Evolutionary conservation across 768 basidiomycete species (phyloP).

Genomic region (Hortiboletus flavorubellus): DNA sequence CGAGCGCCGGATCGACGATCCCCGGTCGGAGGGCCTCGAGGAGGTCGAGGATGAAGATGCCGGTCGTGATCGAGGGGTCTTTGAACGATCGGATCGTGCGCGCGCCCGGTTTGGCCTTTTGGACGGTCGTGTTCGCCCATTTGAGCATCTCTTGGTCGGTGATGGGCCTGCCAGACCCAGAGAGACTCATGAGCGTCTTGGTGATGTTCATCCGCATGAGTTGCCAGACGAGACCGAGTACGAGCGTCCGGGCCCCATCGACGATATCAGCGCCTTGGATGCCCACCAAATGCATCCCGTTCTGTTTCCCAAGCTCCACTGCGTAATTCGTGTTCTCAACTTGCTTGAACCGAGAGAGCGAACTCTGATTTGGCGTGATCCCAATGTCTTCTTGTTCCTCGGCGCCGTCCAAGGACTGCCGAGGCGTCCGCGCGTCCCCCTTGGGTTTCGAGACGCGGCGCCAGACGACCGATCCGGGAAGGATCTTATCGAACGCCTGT

Average conservation of each 20-base stretch:
- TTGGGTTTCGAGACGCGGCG: constrained; percentile 94
- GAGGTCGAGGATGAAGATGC: constrained; percentile 89
- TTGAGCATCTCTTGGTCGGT: constrained; percentile 91
- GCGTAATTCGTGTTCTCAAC: constrained; percentile 98
- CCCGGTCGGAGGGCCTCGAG: constrained; percentile 90
- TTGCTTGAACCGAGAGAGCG: constrained; percentile 91
- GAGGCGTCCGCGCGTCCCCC: constrained; percentile 40
- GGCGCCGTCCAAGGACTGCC: constrained; percentile 31
- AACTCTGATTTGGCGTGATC: constrained; percentile 78
- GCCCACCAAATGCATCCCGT: constrained; percentile 92
- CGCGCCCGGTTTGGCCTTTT: constrained; percentile 57
- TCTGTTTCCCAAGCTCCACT: constrained; percentile 89
- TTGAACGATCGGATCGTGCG: constrained; percentile 87
- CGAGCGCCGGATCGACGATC: constrained; percentile 86
- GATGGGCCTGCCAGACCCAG: constrained; percentile 73
- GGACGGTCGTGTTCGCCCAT: constrained; percentile 92
- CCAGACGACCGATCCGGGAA: constrained; percentile 92
- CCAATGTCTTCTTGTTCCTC: constrained; percentile 80
- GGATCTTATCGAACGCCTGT: constrained; percentile 95
- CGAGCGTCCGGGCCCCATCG: constrained; percentile 88
- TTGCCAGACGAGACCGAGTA: constrained; percentile 97
- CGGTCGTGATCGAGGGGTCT: constrained; percentile 85
- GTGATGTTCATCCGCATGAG: constrained; percentile 94
- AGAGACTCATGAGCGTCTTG: constrained; percentile 78
- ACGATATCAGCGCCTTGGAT: constrained; percentile 98